Percentiles rank a stretch among this genome's conserved stretches.
phyloP scores from a whole-genome alignment of 164 flowering plant genomes.

The Vitis rotundifolia region DNA sequence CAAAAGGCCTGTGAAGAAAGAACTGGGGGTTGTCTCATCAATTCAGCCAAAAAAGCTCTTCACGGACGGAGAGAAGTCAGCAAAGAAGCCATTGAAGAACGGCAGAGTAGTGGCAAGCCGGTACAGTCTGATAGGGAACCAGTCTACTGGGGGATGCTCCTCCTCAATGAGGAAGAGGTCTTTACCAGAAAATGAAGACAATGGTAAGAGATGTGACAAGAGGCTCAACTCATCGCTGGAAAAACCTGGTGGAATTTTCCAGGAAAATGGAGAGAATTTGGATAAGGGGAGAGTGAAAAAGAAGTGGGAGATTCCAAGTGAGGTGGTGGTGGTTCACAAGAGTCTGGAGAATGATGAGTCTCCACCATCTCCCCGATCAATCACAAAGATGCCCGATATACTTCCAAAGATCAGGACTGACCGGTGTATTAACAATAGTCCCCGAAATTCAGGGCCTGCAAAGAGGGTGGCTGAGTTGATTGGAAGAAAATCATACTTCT shows the following conservation, averaged over 20 bases:
- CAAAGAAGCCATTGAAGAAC: constrained; percentile 46
- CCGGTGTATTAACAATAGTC: constrained; percentile 49
- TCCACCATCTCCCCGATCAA: constrained; percentile 17
- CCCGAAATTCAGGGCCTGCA: constrained; percentile 83
- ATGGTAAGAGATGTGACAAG: constrained; percentile 33
- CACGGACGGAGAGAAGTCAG: constrained; percentile 52
- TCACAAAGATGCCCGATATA: constrained; percentile 22
- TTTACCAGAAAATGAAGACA: constrained; percentile 49
- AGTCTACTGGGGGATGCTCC: constrained; percentile 2
- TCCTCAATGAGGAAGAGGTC: constrained; percentile 49
- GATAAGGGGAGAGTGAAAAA: constrained; percentile 42
- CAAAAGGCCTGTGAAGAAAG: constrained; percentile 51
- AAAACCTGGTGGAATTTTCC: constrained; percentile 8
- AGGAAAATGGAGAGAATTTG: constrained; percentile 16
- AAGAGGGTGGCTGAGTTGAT: constrained; percentile 70
- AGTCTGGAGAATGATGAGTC: constrained; percentile 16
- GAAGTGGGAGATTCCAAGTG: constrained; percentile 64
- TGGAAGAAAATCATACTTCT: constrained; percentile 53
- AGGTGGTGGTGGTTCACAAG: constrained; percentile 24
- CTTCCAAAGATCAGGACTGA: constrained; percentile 63
- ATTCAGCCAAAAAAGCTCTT: constrained; percentile 77
- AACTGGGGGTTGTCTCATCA: constrained; percentile 33
- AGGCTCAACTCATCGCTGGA: constrained; percentile 37
- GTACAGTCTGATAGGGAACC: constrained; percentile 42
- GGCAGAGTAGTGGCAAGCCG: constrained; percentile 74